phyloP scores from a whole-genome alignment of 2,329 filamentous ascomycete genomes.

The Stachybotrys chlorohalonatus region DNA sequence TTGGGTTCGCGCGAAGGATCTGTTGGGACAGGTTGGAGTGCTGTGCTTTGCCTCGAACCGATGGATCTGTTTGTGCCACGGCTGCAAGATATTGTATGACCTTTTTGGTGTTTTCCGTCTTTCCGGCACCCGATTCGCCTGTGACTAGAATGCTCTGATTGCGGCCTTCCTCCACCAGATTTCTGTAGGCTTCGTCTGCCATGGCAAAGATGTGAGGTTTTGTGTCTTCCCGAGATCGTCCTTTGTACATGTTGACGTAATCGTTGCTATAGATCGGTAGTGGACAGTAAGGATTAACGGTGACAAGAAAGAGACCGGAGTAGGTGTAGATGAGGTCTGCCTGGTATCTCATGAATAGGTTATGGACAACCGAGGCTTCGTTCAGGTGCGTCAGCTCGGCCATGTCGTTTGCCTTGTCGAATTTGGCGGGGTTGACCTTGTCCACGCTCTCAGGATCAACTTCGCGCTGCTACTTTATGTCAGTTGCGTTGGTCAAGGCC shows the following conservation, averaged over 20 bases:
- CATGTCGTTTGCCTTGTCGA: constrained; percentile 99
- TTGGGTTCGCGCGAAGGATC: constrained; percentile 91
- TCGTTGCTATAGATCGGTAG: constrained; percentile 94
- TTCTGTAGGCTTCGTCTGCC: constrained; percentile 93
- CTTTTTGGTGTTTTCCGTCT: constrained; percentile 99
- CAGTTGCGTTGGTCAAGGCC: constrained; percentile 4
- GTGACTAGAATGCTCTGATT: constrained; percentile 98
- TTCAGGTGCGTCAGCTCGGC: constrained; percentile 96
- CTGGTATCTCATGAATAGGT: constrained; percentile 90
- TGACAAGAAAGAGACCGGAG: constrained; percentile 91
- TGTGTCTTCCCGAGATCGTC: constrained; percentile 81
- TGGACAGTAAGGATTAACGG: constrained; percentile 92
- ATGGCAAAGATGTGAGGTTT: constrained; percentile 97
- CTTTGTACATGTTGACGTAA: constrained; percentile 97
- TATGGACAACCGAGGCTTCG: constrained; percentile 95
- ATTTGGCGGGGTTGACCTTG: constrained; percentile 98
- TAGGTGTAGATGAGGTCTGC: constrained; percentile 97
- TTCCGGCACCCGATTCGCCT: constrained; percentile 94
- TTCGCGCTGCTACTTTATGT: constrained; percentile 62
- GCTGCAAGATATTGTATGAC: constrained; percentile 97
- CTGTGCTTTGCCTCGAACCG: constrained; percentile 49
- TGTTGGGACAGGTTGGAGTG: constrained; percentile 90
- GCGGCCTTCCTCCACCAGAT: constrained; percentile 85
- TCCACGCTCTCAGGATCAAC: constrained; percentile 82
- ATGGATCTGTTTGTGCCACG: constrained; percentile 76